Evolutionary conservation across 179 eudicot genomes (phyloP), one percentile per base, ranked within the genome.

Genomic region (Beta corolliflora): DNA sequence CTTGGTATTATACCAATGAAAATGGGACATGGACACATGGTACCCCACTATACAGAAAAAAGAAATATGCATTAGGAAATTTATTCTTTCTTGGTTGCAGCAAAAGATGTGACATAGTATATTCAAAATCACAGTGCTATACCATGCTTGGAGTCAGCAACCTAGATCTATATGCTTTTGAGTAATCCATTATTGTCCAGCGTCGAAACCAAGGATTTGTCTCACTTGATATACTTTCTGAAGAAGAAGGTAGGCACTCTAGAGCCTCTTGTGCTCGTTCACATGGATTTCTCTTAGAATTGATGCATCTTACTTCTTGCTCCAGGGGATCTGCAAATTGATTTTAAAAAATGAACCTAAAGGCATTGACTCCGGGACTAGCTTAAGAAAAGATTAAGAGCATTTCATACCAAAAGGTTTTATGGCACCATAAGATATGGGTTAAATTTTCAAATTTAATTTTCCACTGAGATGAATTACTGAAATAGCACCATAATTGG

Each of bases 161-260:
- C 79, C 91, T 86, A 25, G 97, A 91, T 59, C 46, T 80, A 81
- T 92, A 95, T 53, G 98, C 98, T 84, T 77, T 87, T 73, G 98
- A 88, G 80, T 92, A 95, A 72, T 95, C 99, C 89, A 88, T 52
- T 81, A 94, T 88, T 41, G 92, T 94, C 93, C 97, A 87, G 23
- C 90, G 89, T 18, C 67, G 82, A 81, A 95, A 95, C 84, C 84
- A 64, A 59, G 80, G 83, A 59, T 87, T 79, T 71, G 85, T 69
- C 81, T 69, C 87, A 45, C 54, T 65, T 7, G 44, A 67, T 67
- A 9, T 77, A 58, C 31, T 84, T 63, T 75, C 88, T 12, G 82
- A 69, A 44, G 83, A 82, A 46, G 84, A 81, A 71, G 87, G 84
- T 71, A 95, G 83, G 83, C 97, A 95, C 56, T 91, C 86, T 44